Evolutionary conservation across 2,329 filamentous ascomycete species (phyloP).

Genomic region (Pestalotiopsis sp.): DNA sequence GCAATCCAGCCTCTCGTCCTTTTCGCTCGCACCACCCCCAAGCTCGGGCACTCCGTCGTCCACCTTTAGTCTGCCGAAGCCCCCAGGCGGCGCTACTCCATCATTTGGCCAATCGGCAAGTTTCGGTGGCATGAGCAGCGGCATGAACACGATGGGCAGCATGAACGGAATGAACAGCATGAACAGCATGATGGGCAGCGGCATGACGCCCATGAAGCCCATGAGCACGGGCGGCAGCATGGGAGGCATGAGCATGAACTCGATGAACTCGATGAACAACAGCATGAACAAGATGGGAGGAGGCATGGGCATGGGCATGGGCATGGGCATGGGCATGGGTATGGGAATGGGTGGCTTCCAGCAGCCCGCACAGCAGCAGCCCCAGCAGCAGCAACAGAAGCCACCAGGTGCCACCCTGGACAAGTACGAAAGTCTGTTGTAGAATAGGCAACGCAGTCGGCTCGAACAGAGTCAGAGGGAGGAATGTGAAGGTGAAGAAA

Average conservation of each 20-base stretch:
- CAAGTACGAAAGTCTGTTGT: conserved; percentile 70
- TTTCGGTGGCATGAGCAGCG: conserved; percentile 18
- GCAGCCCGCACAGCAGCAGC: conserved; percentile 31
- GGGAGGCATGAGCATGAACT: conserved; percentile 22
- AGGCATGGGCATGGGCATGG: conserved; percentile 30
- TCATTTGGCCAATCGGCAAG: conserved; percentile 23
- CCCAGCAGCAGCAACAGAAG: conserved; percentile 44
- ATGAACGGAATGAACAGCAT: conserved; percentile 25
- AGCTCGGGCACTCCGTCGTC: conserved; percentile 34
- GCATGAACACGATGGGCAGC: conserved; percentile 21
- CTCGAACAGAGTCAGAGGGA: background rate
- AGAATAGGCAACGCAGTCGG: background rate
- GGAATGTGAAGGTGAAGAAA: background rate
- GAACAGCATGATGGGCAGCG: conserved; percentile 28
- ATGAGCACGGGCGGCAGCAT: conserved; percentile 22
- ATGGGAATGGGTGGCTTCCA: conserved; percentile 29
- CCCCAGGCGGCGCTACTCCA: conserved; percentile 35
- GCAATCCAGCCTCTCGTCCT: conserved; percentile 46
- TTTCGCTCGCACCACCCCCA: conserved; percentile 62
- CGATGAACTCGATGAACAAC: conserved; percentile 22
- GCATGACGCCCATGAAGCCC: conserved; percentile 24
- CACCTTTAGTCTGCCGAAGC: conserved; percentile 51
- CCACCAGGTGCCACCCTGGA: conserved; percentile 44
- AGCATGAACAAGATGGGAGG: conserved; percentile 24
- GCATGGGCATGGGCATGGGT: conserved; percentile 31